A percentile compares a stretch with the other conserved stretches of the same genome.
Evolutionary conservation across 2,329 filamentous ascomycete species (phyloP).

Genomic region (Ilyonectria mors-panacis): DNA sequence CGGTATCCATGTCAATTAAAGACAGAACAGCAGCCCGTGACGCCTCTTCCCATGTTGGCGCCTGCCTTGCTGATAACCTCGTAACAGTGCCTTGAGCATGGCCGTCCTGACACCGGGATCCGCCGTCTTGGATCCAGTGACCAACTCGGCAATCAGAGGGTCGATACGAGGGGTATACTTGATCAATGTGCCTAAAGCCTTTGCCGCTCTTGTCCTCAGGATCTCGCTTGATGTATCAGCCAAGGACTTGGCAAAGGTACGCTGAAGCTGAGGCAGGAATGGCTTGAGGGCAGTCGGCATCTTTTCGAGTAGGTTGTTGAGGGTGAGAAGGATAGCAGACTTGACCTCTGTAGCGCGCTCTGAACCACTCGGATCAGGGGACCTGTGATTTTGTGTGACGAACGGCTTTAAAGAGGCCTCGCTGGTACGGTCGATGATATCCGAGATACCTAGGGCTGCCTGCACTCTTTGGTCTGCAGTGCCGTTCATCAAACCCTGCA

Average conservation of each 20-base stretch:
- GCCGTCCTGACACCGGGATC: slow-evolving; percentile 91
- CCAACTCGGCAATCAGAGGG: slow-evolving; percentile 90
- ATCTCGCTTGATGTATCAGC: slow-evolving; percentile 94
- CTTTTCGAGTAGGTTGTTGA: slow-evolving; percentile 97
- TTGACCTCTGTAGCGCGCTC: slow-evolving; percentile 97
- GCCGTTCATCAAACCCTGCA: slow-evolving; percentile 98
- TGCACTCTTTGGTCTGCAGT: slow-evolving; percentile 92
- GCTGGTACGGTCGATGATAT: slow-evolving; percentile 94
- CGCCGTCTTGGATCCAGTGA: slow-evolving; percentile 91
- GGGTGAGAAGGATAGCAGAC: slow-evolving; percentile 90
- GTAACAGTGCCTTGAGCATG: slow-evolving; percentile 97
- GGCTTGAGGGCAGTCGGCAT: slow-evolving; percentile 96
- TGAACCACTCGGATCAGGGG: slow-evolving; percentile 98
- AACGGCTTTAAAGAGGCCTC: slow-evolving; percentile 91
- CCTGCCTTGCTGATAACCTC: slow-evolving; percentile 97
- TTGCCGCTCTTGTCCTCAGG: slow-evolving; percentile 88
- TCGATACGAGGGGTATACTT: slow-evolving; percentile 96
- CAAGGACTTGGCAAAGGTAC: slow-evolving; percentile 96
- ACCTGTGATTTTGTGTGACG: slow-evolving; percentile 96
- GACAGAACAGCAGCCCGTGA: slow-evolving; percentile 89
- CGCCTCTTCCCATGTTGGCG: slow-evolving; percentile 91
- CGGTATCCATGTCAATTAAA: slow-evolving; percentile 88
- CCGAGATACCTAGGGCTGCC: slow-evolving; percentile 92
- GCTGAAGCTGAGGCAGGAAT: slow-evolving; percentile 95
- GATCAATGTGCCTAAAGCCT: slow-evolving; percentile 94